Conservation (phyloP, 257 asterid genomes). For the Lycium barbarum region DNA sequence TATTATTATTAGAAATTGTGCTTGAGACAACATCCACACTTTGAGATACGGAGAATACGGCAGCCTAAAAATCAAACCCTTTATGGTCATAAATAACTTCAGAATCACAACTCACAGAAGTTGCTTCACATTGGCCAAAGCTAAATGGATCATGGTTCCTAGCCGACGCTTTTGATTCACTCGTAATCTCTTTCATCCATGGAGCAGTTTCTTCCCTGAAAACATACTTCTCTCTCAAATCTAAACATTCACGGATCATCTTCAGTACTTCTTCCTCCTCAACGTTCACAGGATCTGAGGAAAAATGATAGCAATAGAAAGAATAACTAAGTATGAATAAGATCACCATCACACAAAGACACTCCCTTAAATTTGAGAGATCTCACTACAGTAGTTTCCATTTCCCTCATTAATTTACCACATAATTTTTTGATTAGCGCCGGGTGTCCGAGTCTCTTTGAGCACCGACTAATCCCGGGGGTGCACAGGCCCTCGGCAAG, state of each 20-base stretch:
- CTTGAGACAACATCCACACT: constrained; percentile 15
- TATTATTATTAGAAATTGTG: constrained; percentile 37
- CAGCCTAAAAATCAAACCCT: constrained; percentile 18
- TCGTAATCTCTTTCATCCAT: constrained; percentile 55
- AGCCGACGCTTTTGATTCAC: constrained; percentile 45
- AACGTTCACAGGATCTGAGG: constrained; percentile 61
- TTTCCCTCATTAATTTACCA: constrained; percentile 13
- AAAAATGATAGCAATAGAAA: constrained; percentile 47
- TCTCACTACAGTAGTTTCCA: background rate
- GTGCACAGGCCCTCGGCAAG: too few relatives aligned
- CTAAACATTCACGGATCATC: constrained; percentile 82
- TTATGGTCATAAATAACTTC: constrained; percentile 24
- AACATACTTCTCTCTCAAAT: constrained; percentile 80
- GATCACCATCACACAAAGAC: constrained; percentile 19
- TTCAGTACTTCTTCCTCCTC: constrained; percentile 87
- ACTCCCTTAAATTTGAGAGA: background rate
- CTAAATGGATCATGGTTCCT: constrained; percentile 59
- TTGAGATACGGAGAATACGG: constrained; percentile 23
- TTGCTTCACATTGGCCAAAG: constrained; percentile 72
- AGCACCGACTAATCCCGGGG: too few relatives aligned
- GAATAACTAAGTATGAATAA: constrained; percentile 26
- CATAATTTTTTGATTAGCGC: too few relatives aligned
- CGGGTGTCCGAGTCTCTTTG: too few relatives aligned
- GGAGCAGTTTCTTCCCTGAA: constrained; percentile 80
- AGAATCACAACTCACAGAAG: constrained; percentile 67